phyloP scores from a whole-genome alignment of 169 alveolate species.

The Babesia ovata region DNA sequence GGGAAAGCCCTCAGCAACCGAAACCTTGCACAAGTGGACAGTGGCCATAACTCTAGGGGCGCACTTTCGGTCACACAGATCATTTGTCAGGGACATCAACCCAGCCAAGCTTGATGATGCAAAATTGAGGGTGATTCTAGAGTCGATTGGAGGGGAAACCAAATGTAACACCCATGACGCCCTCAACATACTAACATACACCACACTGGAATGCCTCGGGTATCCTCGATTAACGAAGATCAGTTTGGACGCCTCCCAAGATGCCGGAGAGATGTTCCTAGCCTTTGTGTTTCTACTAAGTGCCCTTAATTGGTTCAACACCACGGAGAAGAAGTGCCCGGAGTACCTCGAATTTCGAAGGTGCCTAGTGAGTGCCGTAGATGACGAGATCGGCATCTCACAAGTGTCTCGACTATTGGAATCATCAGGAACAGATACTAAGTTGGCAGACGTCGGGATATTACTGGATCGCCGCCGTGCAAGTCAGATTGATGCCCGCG shows the following conservation, averaged over 20 bases:
- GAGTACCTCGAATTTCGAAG: constrained; percentile 21
- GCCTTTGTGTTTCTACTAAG: constrained; percentile 29
- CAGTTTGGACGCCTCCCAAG: constrained; percentile 5
- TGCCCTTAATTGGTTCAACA: constrained; percentile 26
- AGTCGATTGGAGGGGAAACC: constrained; percentile 15
- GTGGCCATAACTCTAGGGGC: constrained; percentile 9
- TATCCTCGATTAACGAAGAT: constrained; percentile 30
- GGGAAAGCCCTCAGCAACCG: constrained; percentile 1
- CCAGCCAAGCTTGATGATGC: constrained; percentile 6
- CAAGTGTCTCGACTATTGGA: neutral
- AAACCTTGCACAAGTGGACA: constrained; percentile 10
- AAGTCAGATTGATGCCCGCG: neutral
- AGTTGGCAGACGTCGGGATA: neutral
- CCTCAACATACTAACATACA: constrained; percentile 27
- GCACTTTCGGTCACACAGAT: neutral
- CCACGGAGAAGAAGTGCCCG: constrained; percentile 7
- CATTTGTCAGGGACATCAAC: neutral
- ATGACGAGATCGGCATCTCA: neutral
- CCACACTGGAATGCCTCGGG: constrained; percentile 21
- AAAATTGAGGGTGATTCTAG: constrained; percentile 17
- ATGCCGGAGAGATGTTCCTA: constrained; percentile 37
- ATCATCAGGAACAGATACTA: neutral
- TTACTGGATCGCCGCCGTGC: neutral
- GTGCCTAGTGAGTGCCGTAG: neutral
- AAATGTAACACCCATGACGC: constrained; percentile 31